Base-by-base conservation (phyloP, 495 filamentous ascomycete species). In the Penicillium antarcticum region DNA sequence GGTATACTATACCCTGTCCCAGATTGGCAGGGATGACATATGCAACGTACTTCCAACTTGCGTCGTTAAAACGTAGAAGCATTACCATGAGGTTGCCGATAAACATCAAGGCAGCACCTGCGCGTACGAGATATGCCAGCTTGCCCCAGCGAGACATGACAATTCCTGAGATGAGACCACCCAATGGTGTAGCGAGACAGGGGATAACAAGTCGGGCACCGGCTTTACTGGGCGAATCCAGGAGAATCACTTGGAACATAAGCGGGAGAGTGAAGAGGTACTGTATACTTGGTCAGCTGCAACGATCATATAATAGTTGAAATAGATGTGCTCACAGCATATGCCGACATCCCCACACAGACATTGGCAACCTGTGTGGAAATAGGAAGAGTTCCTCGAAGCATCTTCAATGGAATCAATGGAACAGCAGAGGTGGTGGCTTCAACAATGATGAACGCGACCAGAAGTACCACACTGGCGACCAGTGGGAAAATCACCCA, bases 111-210 rank as follows among this genome's bases (percentile, higher is more conserved):
- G 75, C 51, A 4, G 81, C 77, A 5, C 83, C 83, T 1, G 64
- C 47, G 1, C 80, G 76, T 5, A 87, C 77, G 4, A 86, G 70
- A 1, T 74, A 65, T 10, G 77, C 68, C 1, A 86, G 66, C 48
- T 76, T 80, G 0, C 82, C 82, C 80, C 80, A 86, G 24, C 75
- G 75, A 1, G 82, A 84, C 82, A 87, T 86, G 33, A 86, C 72
- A 32, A 84, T 64, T 1, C 83, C 83, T 1, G 83, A 76, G 32
- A 85, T 68, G 19, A 86, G 68, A 4, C 80, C 80, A 2, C 83
- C 82, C 14, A 85, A 69, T 2, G 82, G 83, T 0, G 80, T 84
- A 16, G 80, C 80, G 2, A 86, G 62, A 8, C 81, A 85, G 5
- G 84, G 83, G 18, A 86, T 80, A 0, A 77, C 77, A 12, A 86